Conservation (phyloP, 805 yeast species). For the Sugiyamaella qingdaonensis region DNA sequence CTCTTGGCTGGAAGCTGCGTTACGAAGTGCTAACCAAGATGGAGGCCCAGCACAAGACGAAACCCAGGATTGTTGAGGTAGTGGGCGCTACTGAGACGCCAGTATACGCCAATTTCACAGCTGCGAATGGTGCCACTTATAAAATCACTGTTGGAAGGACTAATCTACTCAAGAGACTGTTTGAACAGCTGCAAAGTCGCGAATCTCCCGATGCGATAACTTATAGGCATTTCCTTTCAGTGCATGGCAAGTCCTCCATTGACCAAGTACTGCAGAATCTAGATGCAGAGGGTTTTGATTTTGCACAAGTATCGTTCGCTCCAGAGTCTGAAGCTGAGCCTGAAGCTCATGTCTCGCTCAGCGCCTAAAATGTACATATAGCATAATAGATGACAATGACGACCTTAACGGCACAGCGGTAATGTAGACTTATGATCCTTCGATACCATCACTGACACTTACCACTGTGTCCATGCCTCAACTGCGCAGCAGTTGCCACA, state of each 20-base stretch:
- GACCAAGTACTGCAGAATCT: slow-evolving; percentile 49
- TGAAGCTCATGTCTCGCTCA: not conserved
- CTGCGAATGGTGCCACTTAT: slow-evolving; percentile 40
- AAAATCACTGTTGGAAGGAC: slow-evolving; percentile 62
- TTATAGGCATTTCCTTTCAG: slow-evolving; percentile 45
- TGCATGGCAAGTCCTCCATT: slow-evolving; percentile 42
- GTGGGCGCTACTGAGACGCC: slow-evolving; percentile 32
- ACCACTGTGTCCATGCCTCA: no score
- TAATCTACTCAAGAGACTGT: slow-evolving; percentile 44
- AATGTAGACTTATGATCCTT: no score
- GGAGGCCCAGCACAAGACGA: slow-evolving; percentile 40
- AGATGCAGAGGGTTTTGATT: slow-evolving; percentile 39
- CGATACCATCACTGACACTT: no score
- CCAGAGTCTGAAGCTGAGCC: not conserved
- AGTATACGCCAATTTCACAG: slow-evolving; percentile 48
- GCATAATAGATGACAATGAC: no score
- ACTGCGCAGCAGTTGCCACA: no score
- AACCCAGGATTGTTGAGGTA: slow-evolving; percentile 36
- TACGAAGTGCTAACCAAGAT: slow-evolving; percentile 58
- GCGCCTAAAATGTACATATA: not conserved
- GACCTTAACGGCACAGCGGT: no score
- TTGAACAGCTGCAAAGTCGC: slow-evolving; percentile 32
- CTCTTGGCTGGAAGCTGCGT: slow-evolving; percentile 86
- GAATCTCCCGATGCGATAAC: slow-evolving; percentile 43
- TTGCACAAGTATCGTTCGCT: slow-evolving; percentile 11